Conservation (phyloP, 495 filamentous ascomycete genomes). For the Trichoderma erinaceum region DNA sequence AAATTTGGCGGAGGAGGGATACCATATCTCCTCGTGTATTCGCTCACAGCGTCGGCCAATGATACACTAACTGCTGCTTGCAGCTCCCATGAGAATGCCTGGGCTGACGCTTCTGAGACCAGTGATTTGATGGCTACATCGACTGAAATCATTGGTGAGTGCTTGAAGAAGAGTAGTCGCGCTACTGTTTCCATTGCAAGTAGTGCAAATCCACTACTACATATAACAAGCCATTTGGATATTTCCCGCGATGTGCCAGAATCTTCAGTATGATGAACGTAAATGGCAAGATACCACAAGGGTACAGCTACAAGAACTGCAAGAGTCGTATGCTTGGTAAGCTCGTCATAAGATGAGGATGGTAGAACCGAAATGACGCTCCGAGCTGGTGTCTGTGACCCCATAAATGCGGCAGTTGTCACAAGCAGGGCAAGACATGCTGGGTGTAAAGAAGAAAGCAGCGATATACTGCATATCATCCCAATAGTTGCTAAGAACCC, state of each 20-base stretch:
- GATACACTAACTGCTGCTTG: slow-evolving; percentile 33
- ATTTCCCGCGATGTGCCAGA: background rate
- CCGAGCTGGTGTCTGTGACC: background rate
- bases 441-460: background rate
- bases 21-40: slow-evolving; percentile 74
- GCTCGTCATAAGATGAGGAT: background rate
- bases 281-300: background rate
- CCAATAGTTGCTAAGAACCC: background rate
- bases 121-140: background rate
- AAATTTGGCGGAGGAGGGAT: slow-evolving; percentile 85
- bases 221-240: background rate
- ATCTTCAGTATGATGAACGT: background rate
- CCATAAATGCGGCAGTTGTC: background rate
- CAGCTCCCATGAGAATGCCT: background rate
- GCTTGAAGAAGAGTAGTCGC: background rate
- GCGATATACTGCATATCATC: background rate
- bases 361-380: background rate
- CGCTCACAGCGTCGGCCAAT: slow-evolving; percentile 62
- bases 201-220: background rate
- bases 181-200: background rate
- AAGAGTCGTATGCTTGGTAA: background rate
- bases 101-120: background rate
- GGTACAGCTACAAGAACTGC: background rate
- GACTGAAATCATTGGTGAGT: background rate
- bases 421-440: background rate